Evolutionary conservation across 805 yeast genomes (phyloP).

Genomic region (Cyberlindnera petersonii): DNA sequence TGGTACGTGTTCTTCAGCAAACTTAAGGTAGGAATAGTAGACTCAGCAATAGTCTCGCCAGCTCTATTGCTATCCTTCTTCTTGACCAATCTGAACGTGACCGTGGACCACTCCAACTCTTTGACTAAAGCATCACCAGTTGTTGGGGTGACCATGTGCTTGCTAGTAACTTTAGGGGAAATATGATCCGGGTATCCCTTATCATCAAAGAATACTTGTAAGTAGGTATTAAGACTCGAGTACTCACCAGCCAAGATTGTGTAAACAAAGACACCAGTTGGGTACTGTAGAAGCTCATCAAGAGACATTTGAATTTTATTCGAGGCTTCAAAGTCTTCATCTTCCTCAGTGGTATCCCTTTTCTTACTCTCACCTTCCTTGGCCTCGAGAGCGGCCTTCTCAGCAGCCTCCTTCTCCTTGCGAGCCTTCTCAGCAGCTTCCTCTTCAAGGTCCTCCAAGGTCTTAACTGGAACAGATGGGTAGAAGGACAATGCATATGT

Average conservation of each 20-base stretch:
- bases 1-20: conserved; percentile 63
- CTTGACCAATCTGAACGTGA: conserved; percentile 58
- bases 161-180: conserved; percentile 44
- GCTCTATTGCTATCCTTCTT: conserved; percentile 50
- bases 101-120: conserved; percentile 71
- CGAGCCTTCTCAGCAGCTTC: conserved; percentile 41
- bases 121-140: conserved; percentile 74
- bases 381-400: conserved; percentile 29
- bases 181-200: conserved; percentile 61
- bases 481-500: conserved; percentile 75
- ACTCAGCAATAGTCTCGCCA: conserved; percentile 56
- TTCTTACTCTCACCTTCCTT: conserved; percentile 29
- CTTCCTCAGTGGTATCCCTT: conserved; percentile 27
- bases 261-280: conserved; percentile 73
- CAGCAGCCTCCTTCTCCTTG: conserved; percentile 28
- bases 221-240: conserved; percentile 51
- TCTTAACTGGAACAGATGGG: conserved; percentile 76
- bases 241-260: conserved; percentile 59
- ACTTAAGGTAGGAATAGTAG: conserved; percentile 61
- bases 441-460: conserved; percentile 67
- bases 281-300: conserved; percentile 51
- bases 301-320: conserved; percentile 50
- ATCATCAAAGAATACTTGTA: conserved; percentile 78
- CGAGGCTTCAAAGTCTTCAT: conserved; percentile 32
- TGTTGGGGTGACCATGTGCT: conserved; percentile 36